Evolutionary conservation across 139 green algal species (phyloP).

Genomic region (Desmodesmus armatus): DNA sequence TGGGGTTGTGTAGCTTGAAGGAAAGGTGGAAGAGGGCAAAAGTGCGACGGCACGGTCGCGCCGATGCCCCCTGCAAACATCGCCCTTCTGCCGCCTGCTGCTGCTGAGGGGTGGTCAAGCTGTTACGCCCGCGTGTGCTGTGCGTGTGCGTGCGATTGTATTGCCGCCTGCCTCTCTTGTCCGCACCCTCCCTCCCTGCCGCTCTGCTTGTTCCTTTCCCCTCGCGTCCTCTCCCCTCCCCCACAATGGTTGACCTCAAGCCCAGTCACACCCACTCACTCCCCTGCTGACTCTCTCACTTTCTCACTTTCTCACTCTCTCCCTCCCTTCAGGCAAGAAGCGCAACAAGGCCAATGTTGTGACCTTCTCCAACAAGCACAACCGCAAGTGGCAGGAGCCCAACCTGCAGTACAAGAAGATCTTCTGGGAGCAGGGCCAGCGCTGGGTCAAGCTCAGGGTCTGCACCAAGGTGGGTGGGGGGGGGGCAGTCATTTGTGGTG

Average conservation of each 20-base stretch:
- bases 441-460: constrained; percentile 86
- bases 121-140: too few species aligned
- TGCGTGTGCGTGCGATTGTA: too few species aligned
- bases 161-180: too few species aligned
- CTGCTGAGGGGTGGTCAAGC: too few species aligned
- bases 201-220: too few species aligned
- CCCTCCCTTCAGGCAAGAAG: constrained; percentile 93
- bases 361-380: constrained; percentile 98
- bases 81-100: too few species aligned
- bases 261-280: not conserved
- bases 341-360: constrained; percentile 98
- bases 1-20: too few species aligned
- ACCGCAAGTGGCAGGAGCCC: constrained; percentile 94
- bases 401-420: constrained; percentile 94
- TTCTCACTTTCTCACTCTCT: constrained; percentile 60
- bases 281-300: not conserved
- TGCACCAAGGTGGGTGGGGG: constrained; percentile 67
- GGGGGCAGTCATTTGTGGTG: not conserved
- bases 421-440: constrained; percentile 81
- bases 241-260: not conserved
- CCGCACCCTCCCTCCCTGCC: too few species aligned
- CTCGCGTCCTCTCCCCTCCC: too few species aligned
- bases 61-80: too few species aligned
- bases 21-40: too few species aligned
- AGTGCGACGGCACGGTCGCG: too few species aligned